phyloP scores from a whole-genome alignment of 108 stramenopile genomes.

The Cylindrotheca closterium region DNA sequence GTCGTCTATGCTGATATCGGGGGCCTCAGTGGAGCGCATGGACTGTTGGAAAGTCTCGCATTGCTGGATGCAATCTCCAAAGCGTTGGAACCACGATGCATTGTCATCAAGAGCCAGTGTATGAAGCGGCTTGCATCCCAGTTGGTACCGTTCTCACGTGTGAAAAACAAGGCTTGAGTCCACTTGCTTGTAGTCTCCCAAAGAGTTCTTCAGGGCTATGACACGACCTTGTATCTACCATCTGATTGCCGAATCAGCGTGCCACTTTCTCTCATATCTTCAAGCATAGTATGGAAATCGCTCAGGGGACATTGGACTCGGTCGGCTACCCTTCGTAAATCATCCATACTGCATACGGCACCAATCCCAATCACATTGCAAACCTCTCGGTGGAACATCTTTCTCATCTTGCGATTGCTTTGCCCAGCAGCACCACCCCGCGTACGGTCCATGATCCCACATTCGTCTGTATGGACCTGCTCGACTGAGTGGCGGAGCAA shows the following conservation, averaged over 20 bases:
- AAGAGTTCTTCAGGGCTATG: conserved; percentile 3
- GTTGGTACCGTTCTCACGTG: conserved; percentile 20
- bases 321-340: conserved; percentile 68
- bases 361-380: conserved; percentile 46
- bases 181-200: neutral
- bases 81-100: conserved; percentile 34
- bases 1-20: conserved; percentile 47
- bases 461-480: conserved; percentile 73
- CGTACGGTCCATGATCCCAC: conserved; percentile 63
- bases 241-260: conserved; percentile 54
- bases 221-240: conserved; percentile 53
- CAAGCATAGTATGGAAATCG: conserved; percentile 68
- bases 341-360: conserved; percentile 48
- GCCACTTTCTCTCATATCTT: conserved; percentile 67
- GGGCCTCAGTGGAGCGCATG: conserved; percentile 36
- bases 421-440: conserved; percentile 77
- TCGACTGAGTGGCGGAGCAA: conserved; percentile 75
- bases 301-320: conserved; percentile 51
- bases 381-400: conserved; percentile 44
- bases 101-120: conserved; percentile 41
- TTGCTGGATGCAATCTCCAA: conserved; percentile 22
- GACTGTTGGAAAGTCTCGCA: conserved; percentile 29
- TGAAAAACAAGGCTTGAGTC: neutral
- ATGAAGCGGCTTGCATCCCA: conserved; percentile 27
- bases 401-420: conserved; percentile 68